These are phyloP conservation scores for Plectosphaerella sp. DNA, from an alignment of 2,329 filamentous ascomycete species.

Conservation along the genomic window DNA sequence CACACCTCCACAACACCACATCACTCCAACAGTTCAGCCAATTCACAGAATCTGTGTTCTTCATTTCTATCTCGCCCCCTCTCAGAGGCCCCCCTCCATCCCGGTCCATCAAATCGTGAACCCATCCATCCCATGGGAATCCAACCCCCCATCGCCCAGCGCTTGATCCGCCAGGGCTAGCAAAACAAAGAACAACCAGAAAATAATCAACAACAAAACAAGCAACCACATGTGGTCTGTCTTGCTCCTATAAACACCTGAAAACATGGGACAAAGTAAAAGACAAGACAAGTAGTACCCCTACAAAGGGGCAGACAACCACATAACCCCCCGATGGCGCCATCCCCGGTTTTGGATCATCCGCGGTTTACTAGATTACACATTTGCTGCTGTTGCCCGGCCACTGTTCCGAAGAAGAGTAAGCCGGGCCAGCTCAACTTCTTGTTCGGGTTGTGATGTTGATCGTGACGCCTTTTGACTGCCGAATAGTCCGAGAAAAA, in stretches of 20 bases:
- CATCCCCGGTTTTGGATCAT: too few species aligned
- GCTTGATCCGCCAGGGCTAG: too few species aligned
- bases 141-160: too few species aligned
- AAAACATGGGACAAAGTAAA: conserved; percentile 7
- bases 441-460: too few species aligned
- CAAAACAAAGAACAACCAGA: too few species aligned
- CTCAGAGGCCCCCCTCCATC: neutral
- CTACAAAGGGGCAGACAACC: too few species aligned
- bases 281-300: conserved; percentile 10
- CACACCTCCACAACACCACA: too few species aligned
- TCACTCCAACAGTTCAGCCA: too few species aligned
- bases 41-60: too few species aligned
- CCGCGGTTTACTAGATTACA: neutral
- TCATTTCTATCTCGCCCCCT: neutral
- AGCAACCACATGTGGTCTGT: neutral
- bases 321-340: neutral
- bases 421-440: too few species aligned
- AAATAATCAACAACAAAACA: neutral
- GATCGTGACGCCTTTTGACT: neutral
- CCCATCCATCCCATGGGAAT: neutral
- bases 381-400: neutral
- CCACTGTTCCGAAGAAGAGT: too few species aligned
- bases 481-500: neutral
- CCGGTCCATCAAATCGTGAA: too few species aligned
- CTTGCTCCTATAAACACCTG: conserved; percentile 2